Evolutionary conservation across 2,329 filamentous ascomycete species (phyloP), one percentile per base, ranked within the genome.

Genomic region (Penicillium corylophilum): DNA sequence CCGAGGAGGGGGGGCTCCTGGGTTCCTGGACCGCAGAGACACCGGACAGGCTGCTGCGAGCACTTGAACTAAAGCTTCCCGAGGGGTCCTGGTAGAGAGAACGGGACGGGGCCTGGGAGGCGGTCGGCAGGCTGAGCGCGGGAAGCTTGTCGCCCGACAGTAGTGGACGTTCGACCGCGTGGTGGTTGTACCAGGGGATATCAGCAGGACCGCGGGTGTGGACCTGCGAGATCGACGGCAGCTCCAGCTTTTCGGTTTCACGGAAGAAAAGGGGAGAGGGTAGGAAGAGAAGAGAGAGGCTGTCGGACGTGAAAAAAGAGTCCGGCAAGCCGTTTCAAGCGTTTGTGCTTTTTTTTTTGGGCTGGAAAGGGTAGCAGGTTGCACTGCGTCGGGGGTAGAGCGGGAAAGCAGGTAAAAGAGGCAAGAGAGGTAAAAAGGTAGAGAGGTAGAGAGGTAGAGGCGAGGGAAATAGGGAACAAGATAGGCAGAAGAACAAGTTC

Each of bases 231-330:
- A 91, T 88, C 77, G 89, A 89, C 78, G 89, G 88, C 75, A 92
- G 85, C 89, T 92, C 90, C 90, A 95, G 90, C 81, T 92, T 94
- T 87, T 84, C 89, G 89, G 85, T 87, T 84, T 78, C 70, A 63
- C 56, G 60, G 56, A 51, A 64, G 66, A 66, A 62, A 49, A 61
- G 28, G 35, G 36, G 55, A 51, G 45, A 41, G 35, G 12, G 50
- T 48, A 38, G 36, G 46, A 40, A 46, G 46, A 51, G 52, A 45
- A 41, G 43, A 51, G 55, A 47, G 55, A 47, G 54, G 51, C 54
- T 61, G 66, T 64, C 57, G 61, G 59, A 63, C 59, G 57, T 51
- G 40, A 51, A 28, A 46, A 43, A 53, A 38, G 23, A 40, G 53
- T 62, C 58, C 63, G 60, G 59, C 62, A 56, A 61, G 53, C 56